Evolutionary conservation across 1,284 basidiomycete species (phyloP).

Genomic region (Gymnopus androsaceus): DNA sequence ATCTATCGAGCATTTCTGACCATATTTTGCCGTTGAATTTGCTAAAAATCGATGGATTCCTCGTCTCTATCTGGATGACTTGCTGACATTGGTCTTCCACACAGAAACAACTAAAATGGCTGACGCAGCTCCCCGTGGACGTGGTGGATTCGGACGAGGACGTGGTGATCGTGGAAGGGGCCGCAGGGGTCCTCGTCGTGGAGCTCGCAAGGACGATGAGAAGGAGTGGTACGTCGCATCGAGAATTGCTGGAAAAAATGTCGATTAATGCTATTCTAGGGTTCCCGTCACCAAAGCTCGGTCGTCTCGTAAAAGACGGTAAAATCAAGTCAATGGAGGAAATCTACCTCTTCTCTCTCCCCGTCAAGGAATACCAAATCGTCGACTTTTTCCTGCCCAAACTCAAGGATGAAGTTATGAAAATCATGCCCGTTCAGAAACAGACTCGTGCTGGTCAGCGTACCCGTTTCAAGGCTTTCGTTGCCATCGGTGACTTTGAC

Average conservation of each 20-base stretch:
- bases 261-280: conserved; percentile 53
- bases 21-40: background rate
- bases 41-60: background rate
- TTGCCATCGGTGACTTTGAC: conserved; percentile 98
- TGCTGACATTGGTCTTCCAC: conserved; percentile 21
- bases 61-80: conserved; percentile 25
- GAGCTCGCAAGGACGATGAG: conserved; percentile 97
- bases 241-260: background rate
- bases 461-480: conserved; percentile 99
- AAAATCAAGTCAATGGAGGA: conserved; percentile 99
- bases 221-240: conserved; percentile 88
- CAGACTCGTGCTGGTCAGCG: conserved; percentile 99
- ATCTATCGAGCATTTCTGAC: too few relatives aligned
- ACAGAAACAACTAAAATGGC: conserved; percentile 56
- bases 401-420: conserved; percentile 99
- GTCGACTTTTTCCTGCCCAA: conserved; percentile 97
- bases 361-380: conserved; percentile 98
- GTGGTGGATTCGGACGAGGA: conserved; percentile 88
- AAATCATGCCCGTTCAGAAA: conserved; percentile 99
- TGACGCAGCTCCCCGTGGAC: conserved; percentile 72
- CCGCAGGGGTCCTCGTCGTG: conserved; percentile 90
- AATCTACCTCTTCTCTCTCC: conserved; percentile 99
- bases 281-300: conserved; percentile 98
- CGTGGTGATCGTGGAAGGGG: conserved; percentile 84
- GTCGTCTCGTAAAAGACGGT: conserved; percentile 98